Evolutionary conservation across 371 early-diverging fungal genomes (phyloP).

Genomic region (Rhizopus sp.): DNA sequence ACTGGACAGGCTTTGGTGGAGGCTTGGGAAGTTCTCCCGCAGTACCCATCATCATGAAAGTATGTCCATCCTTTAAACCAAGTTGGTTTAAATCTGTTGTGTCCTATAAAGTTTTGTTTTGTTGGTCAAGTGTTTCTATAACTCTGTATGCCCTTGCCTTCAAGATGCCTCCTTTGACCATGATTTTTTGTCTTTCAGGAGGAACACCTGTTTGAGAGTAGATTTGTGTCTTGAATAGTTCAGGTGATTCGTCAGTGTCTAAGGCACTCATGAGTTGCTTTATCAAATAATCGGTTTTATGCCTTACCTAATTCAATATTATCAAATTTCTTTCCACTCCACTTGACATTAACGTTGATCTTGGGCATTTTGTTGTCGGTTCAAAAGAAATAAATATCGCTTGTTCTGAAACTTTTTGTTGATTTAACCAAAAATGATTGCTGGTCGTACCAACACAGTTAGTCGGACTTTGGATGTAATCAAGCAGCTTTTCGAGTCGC

Average conservation of each 20-base stretch:
- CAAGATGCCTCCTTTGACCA: conserved; percentile 92
- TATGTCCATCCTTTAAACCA: conserved; percentile 66
- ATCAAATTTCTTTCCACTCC: conserved; percentile 89
- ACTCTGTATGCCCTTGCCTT: conserved; percentile 61
- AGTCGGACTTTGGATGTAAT: too few relatives aligned
- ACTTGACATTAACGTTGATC: conserved; percentile 81
- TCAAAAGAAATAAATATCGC: neutral
- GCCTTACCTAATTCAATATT: conserved; percentile 66
- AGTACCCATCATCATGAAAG: conserved; percentile 94
- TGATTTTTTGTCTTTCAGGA: conserved; percentile 93
- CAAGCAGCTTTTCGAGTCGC: too few relatives aligned
- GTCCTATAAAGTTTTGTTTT: conserved; percentile 52
- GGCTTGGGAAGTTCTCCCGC: conserved; percentile 85
- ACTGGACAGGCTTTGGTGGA: conserved; percentile 68
- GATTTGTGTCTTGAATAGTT: conserved; percentile 89
- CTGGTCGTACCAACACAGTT: too few relatives aligned
- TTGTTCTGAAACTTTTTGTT: neutral
- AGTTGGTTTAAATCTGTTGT: conserved; percentile 70
- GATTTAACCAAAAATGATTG: neutral
- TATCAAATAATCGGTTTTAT: neutral
- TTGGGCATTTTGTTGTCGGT: conserved; percentile 34
- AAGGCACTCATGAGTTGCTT: neutral
- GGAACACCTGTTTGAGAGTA: conserved; percentile 91
- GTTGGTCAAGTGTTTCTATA: neutral
- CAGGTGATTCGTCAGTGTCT: conserved; percentile 75